Evolutionary conservation across 768 basidiomycete species (phyloP).

Genomic region (Mycena epipterygia): DNA sequence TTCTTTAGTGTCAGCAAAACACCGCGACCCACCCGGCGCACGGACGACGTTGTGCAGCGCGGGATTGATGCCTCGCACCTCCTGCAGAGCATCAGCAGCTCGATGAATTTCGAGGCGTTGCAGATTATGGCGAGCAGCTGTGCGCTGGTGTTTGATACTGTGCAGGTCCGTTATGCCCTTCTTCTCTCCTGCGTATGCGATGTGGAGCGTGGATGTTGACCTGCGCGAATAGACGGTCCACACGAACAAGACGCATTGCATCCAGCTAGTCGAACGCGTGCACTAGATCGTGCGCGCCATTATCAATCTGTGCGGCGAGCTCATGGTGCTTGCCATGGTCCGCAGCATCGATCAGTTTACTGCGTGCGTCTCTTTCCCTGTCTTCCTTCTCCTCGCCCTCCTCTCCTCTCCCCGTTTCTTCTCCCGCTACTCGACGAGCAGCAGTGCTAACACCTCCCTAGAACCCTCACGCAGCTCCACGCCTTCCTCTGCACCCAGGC

Average conservation of each 20-base stretch:
- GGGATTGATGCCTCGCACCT: constrained; percentile 21
- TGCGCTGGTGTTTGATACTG: constrained; percentile 26
- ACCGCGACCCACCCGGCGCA: background rate
- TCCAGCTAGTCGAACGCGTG: constrained; percentile 32
- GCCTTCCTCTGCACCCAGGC: constrained; percentile 6
- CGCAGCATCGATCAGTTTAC: constrained; percentile 19
- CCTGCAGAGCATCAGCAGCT: constrained; percentile 7
- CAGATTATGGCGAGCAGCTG: constrained; percentile 22
- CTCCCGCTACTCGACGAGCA: background rate
- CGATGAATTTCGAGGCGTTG: constrained; percentile 11
- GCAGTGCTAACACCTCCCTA: background rate
- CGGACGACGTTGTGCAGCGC: constrained; percentile 27
- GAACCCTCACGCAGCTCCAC: constrained; percentile 24
- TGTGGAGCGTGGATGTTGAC: background rate
- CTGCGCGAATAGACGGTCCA: constrained; percentile 9
- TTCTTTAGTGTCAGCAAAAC: background rate
- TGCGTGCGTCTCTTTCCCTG: background rate
- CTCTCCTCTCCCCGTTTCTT: background rate
- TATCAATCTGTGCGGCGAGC: constrained; percentile 30
- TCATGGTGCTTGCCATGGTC: constrained; percentile 2
- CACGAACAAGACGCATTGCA: constrained; percentile 19
- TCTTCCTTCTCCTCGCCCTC: background rate
- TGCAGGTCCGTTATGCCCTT: constrained; percentile 16
- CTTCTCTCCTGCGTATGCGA: too few relatives aligned
- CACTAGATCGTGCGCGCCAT: constrained; percentile 34